Evolutionary conservation across 768 basidiomycete genomes (phyloP).

Genomic region (Boletus rubescentipes): DNA sequence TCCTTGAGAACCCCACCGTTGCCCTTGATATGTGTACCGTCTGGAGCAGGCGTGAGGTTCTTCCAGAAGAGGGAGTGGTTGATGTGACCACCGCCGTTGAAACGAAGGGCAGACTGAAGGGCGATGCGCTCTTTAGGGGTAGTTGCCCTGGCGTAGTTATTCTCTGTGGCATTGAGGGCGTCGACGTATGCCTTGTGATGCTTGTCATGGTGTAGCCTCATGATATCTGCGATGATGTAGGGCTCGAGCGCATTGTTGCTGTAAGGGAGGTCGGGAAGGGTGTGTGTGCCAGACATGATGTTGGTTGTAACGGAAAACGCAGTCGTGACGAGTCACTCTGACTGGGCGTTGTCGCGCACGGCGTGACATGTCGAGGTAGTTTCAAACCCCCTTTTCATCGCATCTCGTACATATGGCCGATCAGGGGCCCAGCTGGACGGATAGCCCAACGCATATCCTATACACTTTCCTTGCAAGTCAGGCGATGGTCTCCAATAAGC

Average conservation of each 20-base stretch:
- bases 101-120: slow-evolving; percentile 25
- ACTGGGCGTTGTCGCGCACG: slow-evolving; percentile 9
- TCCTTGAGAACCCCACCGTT: slow-evolving; percentile 59
- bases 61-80: slow-evolving; percentile 98
- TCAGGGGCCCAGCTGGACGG: slow-evolving; percentile 29
- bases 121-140: slow-evolving; percentile 54
- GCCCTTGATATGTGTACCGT: slow-evolving; percentile 53
- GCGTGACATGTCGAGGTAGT: slow-evolving; percentile 15
- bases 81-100: slow-evolving; percentile 57
- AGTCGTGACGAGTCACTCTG: background rate
- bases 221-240: slow-evolving; percentile 86
- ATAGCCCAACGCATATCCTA: slow-evolving; percentile 34
- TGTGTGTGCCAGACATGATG: slow-evolving; percentile 46
- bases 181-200: slow-evolving; percentile 96
- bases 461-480: slow-evolving; percentile 21
- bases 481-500: slow-evolving; percentile 31
- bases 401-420: slow-evolving; percentile 24
- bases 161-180: slow-evolving; percentile 65
- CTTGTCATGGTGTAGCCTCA: slow-evolving; percentile 93
- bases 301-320: background rate
- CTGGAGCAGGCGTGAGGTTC: slow-evolving; percentile 72
- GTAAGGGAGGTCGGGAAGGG: slow-evolving; percentile 77
- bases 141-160: slow-evolving; percentile 63
- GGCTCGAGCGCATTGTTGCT: slow-evolving; percentile 90
- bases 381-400: slow-evolving; percentile 25